phyloP scores from a whole-genome alignment of 2,329 filamentous ascomycete genomes.

The Cyclaneusma minus region DNA sequence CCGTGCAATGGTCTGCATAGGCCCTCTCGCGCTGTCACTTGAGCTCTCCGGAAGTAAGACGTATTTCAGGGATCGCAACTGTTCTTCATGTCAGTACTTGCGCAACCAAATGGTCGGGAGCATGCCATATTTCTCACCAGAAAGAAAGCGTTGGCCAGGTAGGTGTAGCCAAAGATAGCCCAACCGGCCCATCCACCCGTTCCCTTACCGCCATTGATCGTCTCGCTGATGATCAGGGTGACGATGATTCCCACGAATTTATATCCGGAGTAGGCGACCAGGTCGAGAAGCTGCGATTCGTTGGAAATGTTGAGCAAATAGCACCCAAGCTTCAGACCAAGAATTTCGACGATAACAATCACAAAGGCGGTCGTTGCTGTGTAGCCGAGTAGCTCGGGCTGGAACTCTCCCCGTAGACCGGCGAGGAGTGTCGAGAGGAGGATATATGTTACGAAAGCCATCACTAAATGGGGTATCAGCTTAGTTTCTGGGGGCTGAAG shows the following conservation, averaged over 20 bases:
- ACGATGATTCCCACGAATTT: conserved; percentile 97
- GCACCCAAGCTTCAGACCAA: conserved; percentile 81
- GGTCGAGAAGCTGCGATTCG: conserved; percentile 80
- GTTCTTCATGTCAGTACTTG: conserved; percentile 7
- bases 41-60: conserved; percentile 79
- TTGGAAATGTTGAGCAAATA: conserved; percentile 91
- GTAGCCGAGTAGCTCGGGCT: conserved; percentile 82
- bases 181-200: conserved; percentile 83
- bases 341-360: conserved; percentile 74
- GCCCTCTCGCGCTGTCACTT: conserved; percentile 39
- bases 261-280: conserved; percentile 94
- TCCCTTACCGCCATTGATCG: conserved; percentile 62
- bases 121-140: conserved; percentile 41
- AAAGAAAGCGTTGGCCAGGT: conserved; percentile 88
- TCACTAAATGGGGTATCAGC: conserved; percentile 37
- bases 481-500: neutral
- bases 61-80: conserved; percentile 92
- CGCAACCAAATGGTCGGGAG: neutral
- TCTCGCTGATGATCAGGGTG: conserved; percentile 66
- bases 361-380: conserved; percentile 74
- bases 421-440: conserved; percentile 83
- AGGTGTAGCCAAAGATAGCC: conserved; percentile 81
- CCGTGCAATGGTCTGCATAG: conserved; percentile 58
- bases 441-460: conserved; percentile 96
- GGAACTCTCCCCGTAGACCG: conserved; percentile 78